A percentile compares a stretch with the other conserved stretches of the same genome.
Evolutionary conservation across 164 flowering plant species (phyloP).

Genomic region (Sextonia rubra): DNA sequence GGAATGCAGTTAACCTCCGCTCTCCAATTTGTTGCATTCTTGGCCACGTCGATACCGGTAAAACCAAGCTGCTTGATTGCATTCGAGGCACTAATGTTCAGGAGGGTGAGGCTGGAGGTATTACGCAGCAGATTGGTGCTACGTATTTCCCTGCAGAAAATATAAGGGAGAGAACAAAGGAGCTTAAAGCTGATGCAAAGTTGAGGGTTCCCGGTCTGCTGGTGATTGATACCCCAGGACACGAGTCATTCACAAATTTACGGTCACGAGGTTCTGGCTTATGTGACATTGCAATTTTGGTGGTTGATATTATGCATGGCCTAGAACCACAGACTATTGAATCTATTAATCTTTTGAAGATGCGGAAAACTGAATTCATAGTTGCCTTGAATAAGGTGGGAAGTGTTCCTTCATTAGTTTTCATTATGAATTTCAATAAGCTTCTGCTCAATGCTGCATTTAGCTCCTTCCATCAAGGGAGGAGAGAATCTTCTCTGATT

Average conservation of each 20-base stretch:
- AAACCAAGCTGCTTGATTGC: slow-evolving; percentile 94
- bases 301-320: slow-evolving; percentile 99
- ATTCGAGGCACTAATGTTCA: slow-evolving; percentile 97
- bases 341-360: slow-evolving; percentile 87
- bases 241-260: slow-evolving; percentile 88
- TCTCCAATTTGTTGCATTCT: slow-evolving; percentile 98
- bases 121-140: slow-evolving; percentile 98
- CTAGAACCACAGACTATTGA: slow-evolving; percentile 96
- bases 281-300: slow-evolving; percentile 96
- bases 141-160: slow-evolving; percentile 94
- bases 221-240: slow-evolving; percentile 98
- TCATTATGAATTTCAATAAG: too few relatives aligned
- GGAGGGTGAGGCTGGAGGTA: slow-evolving; percentile 99
- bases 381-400: slow-evolving; percentile 63
- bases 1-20: slow-evolving; percentile 58
- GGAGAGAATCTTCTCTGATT: neutral
- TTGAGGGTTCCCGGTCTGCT: slow-evolving; percentile 88
- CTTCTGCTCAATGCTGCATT: neutral
- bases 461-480: neutral
- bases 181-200: slow-evolving; percentile 87
- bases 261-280: slow-evolving; percentile 92
- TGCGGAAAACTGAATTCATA: slow-evolving; percentile 93
- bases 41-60: slow-evolving; percentile 99
- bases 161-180: slow-evolving; percentile 88
- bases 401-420: neutral